A percentile compares a stretch with the other conserved stretches of the same genome.
Conservation (phyloP, 352 stramenopile genomes). For the Phytophthora crassamura region DNA sequence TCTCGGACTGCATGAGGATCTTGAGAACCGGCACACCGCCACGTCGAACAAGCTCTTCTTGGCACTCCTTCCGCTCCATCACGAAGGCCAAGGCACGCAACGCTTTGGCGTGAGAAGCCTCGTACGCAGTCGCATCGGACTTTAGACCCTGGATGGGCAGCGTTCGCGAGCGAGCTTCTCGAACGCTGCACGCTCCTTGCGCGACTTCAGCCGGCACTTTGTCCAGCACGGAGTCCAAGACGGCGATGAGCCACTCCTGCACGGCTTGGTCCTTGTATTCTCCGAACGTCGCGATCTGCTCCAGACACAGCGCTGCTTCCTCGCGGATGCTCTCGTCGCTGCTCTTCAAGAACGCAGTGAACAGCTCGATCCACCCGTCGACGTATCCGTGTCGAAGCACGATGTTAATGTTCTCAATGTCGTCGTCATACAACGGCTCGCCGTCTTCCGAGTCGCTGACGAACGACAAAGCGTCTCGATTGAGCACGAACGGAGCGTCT, state of each 20-base stretch:
- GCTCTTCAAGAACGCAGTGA: conserved; percentile 65
- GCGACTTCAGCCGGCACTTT: conserved; percentile 59
- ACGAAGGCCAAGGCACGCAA: conserved; percentile 72
- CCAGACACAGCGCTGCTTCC: conserved; percentile 63
- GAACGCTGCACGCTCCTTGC: conserved; percentile 58
- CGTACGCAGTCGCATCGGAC: conserved; percentile 36
- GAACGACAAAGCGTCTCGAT: conserved; percentile 69
- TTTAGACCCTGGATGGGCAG: conserved; percentile 53
- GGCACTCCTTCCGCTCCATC: conserved; percentile 56
- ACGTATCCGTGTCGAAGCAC: conserved; percentile 60
- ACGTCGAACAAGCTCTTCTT: conserved; percentile 55
- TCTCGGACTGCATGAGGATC: conserved; percentile 49
- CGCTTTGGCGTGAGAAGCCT: conserved; percentile 63
- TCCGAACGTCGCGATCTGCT: conserved; percentile 55
- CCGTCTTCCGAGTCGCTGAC: conserved; percentile 58
- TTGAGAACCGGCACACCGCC: conserved; percentile 68
- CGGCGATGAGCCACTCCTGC: conserved; percentile 79
- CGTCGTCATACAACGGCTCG: conserved; percentile 64
- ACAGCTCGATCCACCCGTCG: conserved; percentile 83
- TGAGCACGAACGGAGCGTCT: conserved; percentile 41
- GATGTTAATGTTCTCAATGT: conserved; percentile 54
- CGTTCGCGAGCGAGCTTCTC: conserved; percentile 64
- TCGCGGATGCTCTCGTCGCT: conserved; percentile 53
- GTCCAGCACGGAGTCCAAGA: conserved; percentile 70
- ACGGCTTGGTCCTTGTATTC: conserved; percentile 62